Evolutionary conservation across 345 rosid genomes (phyloP), one percentile per base, ranked within the genome.

Genomic region (Rhodamnia rubescens): DNA sequence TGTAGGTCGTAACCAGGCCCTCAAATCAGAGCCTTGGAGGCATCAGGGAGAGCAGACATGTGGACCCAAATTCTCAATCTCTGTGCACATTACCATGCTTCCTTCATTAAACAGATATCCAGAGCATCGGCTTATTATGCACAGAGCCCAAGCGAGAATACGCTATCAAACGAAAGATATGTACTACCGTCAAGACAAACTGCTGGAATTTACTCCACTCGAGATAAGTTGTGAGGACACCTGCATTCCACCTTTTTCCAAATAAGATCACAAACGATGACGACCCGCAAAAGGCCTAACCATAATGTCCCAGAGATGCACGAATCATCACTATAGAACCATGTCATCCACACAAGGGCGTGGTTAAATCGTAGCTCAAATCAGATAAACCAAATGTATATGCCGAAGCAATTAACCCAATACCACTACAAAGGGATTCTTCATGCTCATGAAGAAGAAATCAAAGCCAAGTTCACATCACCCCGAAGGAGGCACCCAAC

Each of bases 111-210:
- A 40, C 13, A 40, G 22, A 83, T 16, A 82, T 86, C 87, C 87
- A 86, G 85, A 86, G 81, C 85, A 86, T 86, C 88, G 85, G 85
- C 85, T 86, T 86, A 86, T 86, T 86, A 54, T 86, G 59, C 85
- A 57, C 85, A 75, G 84, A 42, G 18, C 52, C 5, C 24, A 8
- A 20, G 78, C 78, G 13, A 69, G 78, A 64, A 8, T 40, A 18
- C 5, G 13, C 44, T 8, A 64, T 69, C 78, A 69, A 9, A 32
- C 78, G 44, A 7, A 61, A 61, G 74, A 61, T 20, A 15, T 29
- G 21, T 6, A 7, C 10, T 16, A 61, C 27, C 7, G 2, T 7
- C 74, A 32, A 10, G 11, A 15, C 40, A 59, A 0, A 15, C 11
- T 5, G 42, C 74, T 16, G 27, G 42, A 4, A 69, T 69, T 32